Percentiles rank a stretch among this genome's conserved stretches.
These are phyloP conservation scores for Rubia tinctorum DNA, from an alignment of 305 asterid species.

Conservation along the genomic window DNA sequence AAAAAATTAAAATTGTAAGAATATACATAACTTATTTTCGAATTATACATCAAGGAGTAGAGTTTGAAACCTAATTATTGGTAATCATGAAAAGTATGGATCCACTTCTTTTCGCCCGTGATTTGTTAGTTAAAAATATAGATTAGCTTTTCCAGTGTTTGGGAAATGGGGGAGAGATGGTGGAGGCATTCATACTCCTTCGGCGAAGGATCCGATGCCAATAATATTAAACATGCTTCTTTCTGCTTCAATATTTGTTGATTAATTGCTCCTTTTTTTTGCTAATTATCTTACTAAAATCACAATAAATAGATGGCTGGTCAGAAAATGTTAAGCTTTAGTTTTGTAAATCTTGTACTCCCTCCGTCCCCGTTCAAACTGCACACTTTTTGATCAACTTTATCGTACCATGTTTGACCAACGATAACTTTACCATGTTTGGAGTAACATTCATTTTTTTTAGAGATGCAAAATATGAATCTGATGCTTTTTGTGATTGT, in stretches of 20 bases:
- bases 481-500: no score
- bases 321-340: no score
- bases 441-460: no score
- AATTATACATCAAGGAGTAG: background rate
- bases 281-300: background rate
- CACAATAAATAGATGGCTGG: no score
- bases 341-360: no score
- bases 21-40: no score
- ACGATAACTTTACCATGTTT: no score
- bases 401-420: no score
- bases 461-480: no score
- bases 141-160: slow-evolving; percentile 31
- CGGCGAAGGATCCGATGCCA: slow-evolving; percentile 74
- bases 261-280: background rate
- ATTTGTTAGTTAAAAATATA: slow-evolving; percentile 21
- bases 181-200: slow-evolving; percentile 23
- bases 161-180: slow-evolving; percentile 10
- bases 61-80: background rate
- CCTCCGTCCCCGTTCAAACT: no score
- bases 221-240: background rate
- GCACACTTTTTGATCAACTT: no score
- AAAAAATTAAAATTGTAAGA: no score
- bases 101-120: slow-evolving; percentile 4
- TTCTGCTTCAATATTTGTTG: background rate
- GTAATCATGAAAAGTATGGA: slow-evolving; percentile 19